Percentiles rank a stretch among this genome's conserved stretches.
These are phyloP conservation scores for Naganishia sp. DNA, from an alignment of 1,284 basidiomycete species.

Conservation along the genomic window DNA sequence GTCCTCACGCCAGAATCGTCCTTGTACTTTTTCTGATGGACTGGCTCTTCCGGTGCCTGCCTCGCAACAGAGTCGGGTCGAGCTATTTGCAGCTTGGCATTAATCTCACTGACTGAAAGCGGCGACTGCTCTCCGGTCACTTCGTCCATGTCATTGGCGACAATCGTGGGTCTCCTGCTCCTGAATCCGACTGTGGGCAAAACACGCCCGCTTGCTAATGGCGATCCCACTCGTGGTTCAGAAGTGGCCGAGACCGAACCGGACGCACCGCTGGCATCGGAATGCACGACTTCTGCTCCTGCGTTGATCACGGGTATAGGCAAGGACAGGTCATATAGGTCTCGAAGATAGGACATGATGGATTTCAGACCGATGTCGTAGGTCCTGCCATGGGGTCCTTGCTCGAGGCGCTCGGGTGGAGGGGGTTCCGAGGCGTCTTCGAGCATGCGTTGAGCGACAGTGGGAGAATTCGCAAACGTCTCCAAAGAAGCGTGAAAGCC, in stretches of 20 bases:
- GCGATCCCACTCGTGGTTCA: constrained; percentile 17
- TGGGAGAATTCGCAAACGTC: constrained; percentile 7
- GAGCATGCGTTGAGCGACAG: background rate
- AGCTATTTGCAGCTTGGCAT: constrained; percentile 3
- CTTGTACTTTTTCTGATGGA: constrained; percentile 78
- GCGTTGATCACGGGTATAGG: constrained; percentile 37
- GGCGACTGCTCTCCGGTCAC: constrained; percentile 6
- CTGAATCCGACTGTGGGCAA: constrained; percentile 4
- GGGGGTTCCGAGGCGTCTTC: background rate
- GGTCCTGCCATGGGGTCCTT: constrained; percentile 20
- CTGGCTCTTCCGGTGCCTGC: constrained; percentile 35
- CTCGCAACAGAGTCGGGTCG: constrained; percentile 29
- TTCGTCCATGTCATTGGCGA: constrained; percentile 4
- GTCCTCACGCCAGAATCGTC: constrained; percentile 79
- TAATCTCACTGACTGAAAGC: constrained; percentile 3
- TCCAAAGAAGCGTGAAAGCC: constrained; percentile 53
- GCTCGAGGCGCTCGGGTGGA: background rate
- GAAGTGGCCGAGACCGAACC: constrained; percentile 27
- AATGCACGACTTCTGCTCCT: constrained; percentile 45
- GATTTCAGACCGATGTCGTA: constrained; percentile 67
- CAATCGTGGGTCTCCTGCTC: constrained; percentile 15
- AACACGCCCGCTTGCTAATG: constrained; percentile 8
- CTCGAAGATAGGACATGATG: constrained; percentile 90
- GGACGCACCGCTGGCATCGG: constrained; percentile 31
- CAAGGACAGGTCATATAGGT: constrained; percentile 79